phyloP scores from a whole-genome alignment of 2,329 filamentous ascomycete genomes.

The Raffaelea ambrosiae region DNA sequence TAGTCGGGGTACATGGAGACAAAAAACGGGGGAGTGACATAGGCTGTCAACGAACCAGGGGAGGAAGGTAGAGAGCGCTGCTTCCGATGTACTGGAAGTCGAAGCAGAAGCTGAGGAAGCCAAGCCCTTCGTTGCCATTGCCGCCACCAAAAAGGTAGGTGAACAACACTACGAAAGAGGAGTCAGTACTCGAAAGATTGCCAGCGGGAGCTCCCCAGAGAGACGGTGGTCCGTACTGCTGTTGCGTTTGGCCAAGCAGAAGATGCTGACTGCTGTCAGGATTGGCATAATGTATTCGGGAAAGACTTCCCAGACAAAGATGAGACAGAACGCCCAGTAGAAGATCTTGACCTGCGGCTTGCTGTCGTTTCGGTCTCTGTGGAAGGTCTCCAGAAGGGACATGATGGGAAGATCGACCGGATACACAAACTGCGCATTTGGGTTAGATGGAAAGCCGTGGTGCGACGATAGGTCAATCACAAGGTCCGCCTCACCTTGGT shows the following conservation, averaged over 20 bases:
- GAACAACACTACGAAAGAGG: slow-evolving; percentile 25
- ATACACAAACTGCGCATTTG: slow-evolving; percentile 29
- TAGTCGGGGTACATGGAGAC: neutral
- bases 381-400: slow-evolving; percentile 17
- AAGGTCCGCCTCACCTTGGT: too few relatives aligned
- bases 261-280: slow-evolving; percentile 13
- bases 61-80: neutral
- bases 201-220: too few relatives aligned
- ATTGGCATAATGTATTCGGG: slow-evolving; percentile 21
- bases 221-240: neutral
- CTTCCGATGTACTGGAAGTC: slow-evolving; percentile 30
- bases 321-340: slow-evolving; percentile 25
- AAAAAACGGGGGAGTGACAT: too few relatives aligned
- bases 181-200: too few relatives aligned
- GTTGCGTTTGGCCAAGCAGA: slow-evolving; percentile 13
- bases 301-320: slow-evolving; percentile 39
- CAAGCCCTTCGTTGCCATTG: slow-evolving; percentile 34
- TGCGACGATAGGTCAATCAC: too few relatives aligned
- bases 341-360: slow-evolving; percentile 31
- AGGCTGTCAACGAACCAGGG: neutral
- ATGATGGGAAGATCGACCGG: slow-evolving; percentile 22
- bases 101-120: slow-evolving; percentile 30
- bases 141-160: slow-evolving; percentile 29
- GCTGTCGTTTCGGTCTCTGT: slow-evolving; percentile 21
- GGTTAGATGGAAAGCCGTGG: neutral